Base-by-base conservation (phyloP, 2,329 filamentous ascomycete genomes). In the Trichophyton schoenleinii region DNA sequence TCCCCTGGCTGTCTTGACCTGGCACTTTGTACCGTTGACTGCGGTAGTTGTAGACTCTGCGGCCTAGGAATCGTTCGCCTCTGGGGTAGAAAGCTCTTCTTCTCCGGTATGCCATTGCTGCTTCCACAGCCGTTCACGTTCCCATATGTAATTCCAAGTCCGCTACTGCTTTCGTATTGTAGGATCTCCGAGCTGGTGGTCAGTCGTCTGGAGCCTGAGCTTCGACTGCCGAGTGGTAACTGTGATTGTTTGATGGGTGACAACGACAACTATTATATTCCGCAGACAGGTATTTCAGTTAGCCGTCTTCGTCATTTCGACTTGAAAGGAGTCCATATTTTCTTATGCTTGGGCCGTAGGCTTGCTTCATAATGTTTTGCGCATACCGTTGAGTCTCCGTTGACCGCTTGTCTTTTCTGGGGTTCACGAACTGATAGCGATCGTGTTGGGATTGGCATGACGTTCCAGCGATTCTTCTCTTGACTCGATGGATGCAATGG, bases 361-460 rank as follows among this genome's bases (percentile, higher is more conserved):
- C 44, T 48, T 48, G 44, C 44, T 53, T 20, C 9, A 25, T 53
- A 15, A 48, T 20, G 44, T 20, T 53, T 31, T 25, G 49, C 49
- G 49, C 28, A 18, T 53, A 53, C 49, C 25, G 22, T 53, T 15
- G 49, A 53, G 18, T 53, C 49, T 34, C 34, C 55, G 34, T 58
- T 41, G 34, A 58, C 55, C 34, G 55, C 34, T 58, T 41, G 55
- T 58, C 28, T 41, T 28, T 15, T 58, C 28, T 57, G 69, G 48
- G 71, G 69, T 38, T 73, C 72, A 42, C 71, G 71, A 53, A 72
- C 65, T 20, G 72, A 73, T 58, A 66, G 61, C 13, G 72, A 72
- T 25, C 73, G 72, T 36, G 72, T 74, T 18, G 73, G 73, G 48
- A 75, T 74, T 53, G 73, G 72, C 73, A 75, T 75, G 38, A 59